These are phyloP conservation scores for Allantophomopsis lycopodina DNA, from an alignment of 2,329 filamentous ascomycete species.

Conservation along the genomic window DNA sequence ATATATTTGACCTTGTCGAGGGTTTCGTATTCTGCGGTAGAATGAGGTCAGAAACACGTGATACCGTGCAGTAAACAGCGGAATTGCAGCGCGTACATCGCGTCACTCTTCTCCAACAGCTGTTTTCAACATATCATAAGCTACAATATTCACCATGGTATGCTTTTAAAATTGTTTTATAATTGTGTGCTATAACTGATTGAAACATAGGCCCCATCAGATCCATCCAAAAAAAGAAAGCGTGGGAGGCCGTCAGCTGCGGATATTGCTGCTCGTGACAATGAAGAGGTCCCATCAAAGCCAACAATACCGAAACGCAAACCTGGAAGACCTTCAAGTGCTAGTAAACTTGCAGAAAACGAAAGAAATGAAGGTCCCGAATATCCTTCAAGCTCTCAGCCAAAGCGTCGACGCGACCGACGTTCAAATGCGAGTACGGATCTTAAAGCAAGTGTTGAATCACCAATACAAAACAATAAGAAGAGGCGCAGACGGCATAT, in stretches of 20 bases:
- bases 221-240: not conserved
- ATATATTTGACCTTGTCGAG: too few relatives aligned
- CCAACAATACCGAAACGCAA: constrained; percentile 3
- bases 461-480: not conserved
- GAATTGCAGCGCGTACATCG: too few relatives aligned
- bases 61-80: too few relatives aligned
- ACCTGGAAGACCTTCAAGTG: constrained; percentile 4
- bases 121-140: too few relatives aligned
- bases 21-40: too few relatives aligned
- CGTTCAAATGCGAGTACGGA: not conserved
- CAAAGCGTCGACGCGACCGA: constrained; percentile 2
- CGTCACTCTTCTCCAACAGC: too few relatives aligned
- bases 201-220: too few relatives aligned
- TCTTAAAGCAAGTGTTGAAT: too few relatives aligned
- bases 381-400: not conserved
- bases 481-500: not conserved
- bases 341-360: not conserved
- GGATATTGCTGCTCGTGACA: not conserved
- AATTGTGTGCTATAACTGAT: too few relatives aligned
- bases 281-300: constrained; percentile 1
- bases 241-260: constrained; percentile 4
- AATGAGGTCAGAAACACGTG: too few relatives aligned
- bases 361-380: not conserved
- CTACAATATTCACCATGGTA: too few relatives aligned
- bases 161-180: too few relatives aligned